Evolutionary conservation across 306 rosid species (phyloP), one percentile per base, ranked within the genome.

Genomic region (Dicorynia guianensis): DNA sequence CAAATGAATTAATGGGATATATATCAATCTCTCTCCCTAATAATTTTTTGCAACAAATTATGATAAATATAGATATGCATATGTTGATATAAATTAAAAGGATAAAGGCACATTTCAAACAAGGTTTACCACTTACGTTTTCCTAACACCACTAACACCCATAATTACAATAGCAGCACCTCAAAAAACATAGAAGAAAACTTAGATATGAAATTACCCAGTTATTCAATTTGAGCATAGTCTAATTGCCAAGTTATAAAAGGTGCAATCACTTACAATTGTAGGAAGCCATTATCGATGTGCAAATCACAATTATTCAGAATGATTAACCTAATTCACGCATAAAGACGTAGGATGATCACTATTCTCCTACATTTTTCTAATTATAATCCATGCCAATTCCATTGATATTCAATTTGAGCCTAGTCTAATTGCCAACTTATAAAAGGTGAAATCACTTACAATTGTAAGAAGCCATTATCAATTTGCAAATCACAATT

Each of bases 131-230:
- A 58, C 87, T 79, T 81, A 91, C 98, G 97, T 83, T 88, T 94
- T 91, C 52, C 98, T 96, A 5, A 91, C 89, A 5, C 98, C 98
- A 43, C 97, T 82, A 55, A 94, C 96, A 49, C 96, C 98, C 93
- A 88, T 88, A 38, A 94, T 35, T 33, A 94, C 86, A 52, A 91
- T 63, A 61, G 73, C 85, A 39, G 65, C 36, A 43, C 78, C 93
- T 87, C 87, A 30, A 1, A 82, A 34, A 18, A 18, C 33, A 34
- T 3, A 54, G 4, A 67, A 33, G 6, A 47, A 3, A 13, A 2
- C 7, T 56, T 20, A 35, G 2, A 18, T 20, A 11, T 6, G 62
- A 14, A 48, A 5, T 12, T 8, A 48, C 40, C 55, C 25, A 13
- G 8, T 11, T 17, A 44, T 12, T 46, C 2, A 33, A 48, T 30